Conservation (phyloP, 192 early-diverging fungal species). For the Podila clonocystis region DNA sequence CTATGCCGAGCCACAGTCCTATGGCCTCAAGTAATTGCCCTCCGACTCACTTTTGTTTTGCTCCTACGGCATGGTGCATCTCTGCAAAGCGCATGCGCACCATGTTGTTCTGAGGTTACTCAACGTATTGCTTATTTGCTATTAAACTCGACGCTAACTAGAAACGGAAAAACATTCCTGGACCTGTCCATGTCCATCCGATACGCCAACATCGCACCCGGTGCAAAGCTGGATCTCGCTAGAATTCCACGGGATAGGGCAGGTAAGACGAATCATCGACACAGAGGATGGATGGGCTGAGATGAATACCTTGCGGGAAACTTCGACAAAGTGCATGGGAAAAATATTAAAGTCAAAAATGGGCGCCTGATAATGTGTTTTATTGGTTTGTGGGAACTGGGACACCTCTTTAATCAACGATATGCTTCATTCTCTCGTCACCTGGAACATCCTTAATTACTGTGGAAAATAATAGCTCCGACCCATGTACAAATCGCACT, state of each 20-base stretch:
- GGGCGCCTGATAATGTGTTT: not conserved
- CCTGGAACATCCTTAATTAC: not conserved
- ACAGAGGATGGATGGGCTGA: not conserved
- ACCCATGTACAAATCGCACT: constrained; percentile 71
- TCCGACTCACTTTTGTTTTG: too few species aligned
- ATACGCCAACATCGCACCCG: constrained; percentile 83
- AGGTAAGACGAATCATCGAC: constrained; percentile 18
- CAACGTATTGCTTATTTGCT: too few species aligned
- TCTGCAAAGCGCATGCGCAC: not conserved
- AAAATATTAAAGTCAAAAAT: not conserved
- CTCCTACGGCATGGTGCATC: not conserved
- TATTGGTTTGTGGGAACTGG: not conserved
- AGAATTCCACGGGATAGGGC: constrained; percentile 32
- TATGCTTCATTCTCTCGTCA: not conserved
- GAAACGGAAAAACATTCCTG: constrained; percentile 66
- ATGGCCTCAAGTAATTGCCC: constrained; percentile 64
- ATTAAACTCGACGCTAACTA: constrained; percentile 9
- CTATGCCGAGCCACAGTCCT: constrained; percentile 62
- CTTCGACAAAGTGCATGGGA: too few species aligned
- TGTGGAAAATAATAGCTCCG: constrained; percentile 15
- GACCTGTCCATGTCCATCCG: constrained; percentile 80
- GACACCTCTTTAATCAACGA: not conserved
- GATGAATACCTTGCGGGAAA: too few species aligned
- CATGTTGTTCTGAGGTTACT: not conserved
- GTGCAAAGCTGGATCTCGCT: constrained; percentile 77